Evolutionary conservation across 2,329 filamentous ascomycete species (phyloP), one percentile per base, ranked within the genome.

Genomic region (Corynespora cassiicola): DNA sequence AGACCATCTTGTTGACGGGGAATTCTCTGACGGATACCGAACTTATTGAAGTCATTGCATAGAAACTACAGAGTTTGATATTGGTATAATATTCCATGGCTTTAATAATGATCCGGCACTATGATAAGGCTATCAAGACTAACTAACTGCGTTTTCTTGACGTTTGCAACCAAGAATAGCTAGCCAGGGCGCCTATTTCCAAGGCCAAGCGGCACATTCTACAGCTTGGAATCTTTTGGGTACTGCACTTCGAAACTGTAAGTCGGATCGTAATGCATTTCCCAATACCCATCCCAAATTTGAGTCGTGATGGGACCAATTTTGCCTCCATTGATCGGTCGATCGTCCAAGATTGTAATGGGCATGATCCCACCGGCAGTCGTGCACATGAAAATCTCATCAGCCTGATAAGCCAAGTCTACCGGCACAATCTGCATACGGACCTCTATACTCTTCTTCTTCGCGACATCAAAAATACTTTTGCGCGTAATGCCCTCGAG

Each of bases 301-400:
- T 53, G 63, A 55, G 61, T 69, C 0, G 76, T 78, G 9, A 78
- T 54, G 1, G 70, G 63, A 0, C 76, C 75, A 17, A 77, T 38
- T 48, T 70, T 66, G 1, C 75, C 75, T 36, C 61, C 62, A 2
- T 63, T 65, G 0, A 79, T 58, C 0, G 65, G 61, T 34, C 66
- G 47, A 0, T 69, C 75, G 49, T 79, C 76, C 2, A 79, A 55
- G 0, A 36, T 42, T 0, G 73, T 76, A 17, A 79, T 76, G 0
- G 75, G 76, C 75, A 79, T 79, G 12, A 79, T 69, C 0, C 76
- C 76, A 1, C 76, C 76, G 0, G 76, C 76, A 10, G 76, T 79
- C 0, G 76, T 79, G 42, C 69, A 77, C 75, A 78, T 77, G 19
- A 79, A 71, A 4, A 78, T 66, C 58, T 79, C 76, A 39, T 79